Evolutionary conservation across 202 grass and related monocot species (phyloP), one percentile per base, ranked within the genome.

Genomic region (Setaria italica): DNA sequence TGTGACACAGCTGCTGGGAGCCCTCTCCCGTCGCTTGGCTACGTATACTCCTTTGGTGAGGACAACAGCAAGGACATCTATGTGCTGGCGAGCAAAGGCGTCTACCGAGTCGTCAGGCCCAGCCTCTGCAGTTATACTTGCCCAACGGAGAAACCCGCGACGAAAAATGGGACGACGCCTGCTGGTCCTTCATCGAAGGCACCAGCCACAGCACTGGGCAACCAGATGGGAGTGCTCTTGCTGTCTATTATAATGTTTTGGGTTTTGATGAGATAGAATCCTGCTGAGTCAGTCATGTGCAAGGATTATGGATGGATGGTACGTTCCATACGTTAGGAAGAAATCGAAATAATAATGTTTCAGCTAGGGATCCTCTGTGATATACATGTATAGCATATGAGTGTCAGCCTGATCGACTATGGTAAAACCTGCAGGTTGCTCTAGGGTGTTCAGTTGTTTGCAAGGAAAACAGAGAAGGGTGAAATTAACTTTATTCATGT

Each of bases 1-100:
- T 99, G 96, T 5, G 92, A 99, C 2, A 30, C 87, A 0, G 80
- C 91, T 14, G 72, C 76, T 1, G 88, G 91, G 41, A 94, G 89
- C 30, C 54, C 85, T 45, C 77, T 94, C 34, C 95, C 95, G 0
- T 90, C 93, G 0, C 84, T 98, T 2, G 89, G 85, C 33, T 90
- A 87, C 45, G 47, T 90, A 46, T 90, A 63, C 35, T 84, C 89
- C 53, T 90, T 90, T 1, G 89, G 85, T 3, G 85, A 84, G 85
- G 89, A 87, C 80, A 87, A 87, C 75, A 87, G 3, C 14, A 87
- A 87, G 89, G 89, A 90, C 85, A 50, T 87, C 6, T 84, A 76
- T 43, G 10, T 90, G 1, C 19, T 90, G 85, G 2, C 89, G 4
- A 90, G 89, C 80, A 90, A 90, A 79, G 89, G 85, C 29, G 75